Evolutionary conservation across 1,284 basidiomycete species (phyloP).

Genomic region (Cutaneotrichosporon cutaneum): DNA sequence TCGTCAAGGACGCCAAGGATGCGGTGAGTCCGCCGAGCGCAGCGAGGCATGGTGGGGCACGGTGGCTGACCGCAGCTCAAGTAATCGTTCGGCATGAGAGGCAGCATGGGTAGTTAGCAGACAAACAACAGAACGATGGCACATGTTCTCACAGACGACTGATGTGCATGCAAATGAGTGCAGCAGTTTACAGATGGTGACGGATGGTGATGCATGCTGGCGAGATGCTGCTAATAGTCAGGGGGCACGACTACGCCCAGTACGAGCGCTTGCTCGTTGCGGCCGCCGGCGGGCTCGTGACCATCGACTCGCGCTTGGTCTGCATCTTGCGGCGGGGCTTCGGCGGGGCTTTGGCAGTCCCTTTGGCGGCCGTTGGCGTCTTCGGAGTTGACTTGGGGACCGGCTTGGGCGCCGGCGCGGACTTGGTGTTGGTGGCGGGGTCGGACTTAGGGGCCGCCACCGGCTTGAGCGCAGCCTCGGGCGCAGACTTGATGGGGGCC

Average conservation of each 20-base stretch:
- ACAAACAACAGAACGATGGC: neutral
- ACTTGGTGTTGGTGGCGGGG: neutral
- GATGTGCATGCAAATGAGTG: neutral
- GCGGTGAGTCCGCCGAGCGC: neutral
- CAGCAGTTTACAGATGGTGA: neutral
- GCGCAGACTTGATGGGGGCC: neutral
- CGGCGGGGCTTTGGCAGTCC: neutral
- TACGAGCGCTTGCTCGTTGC: neutral
- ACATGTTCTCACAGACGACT: neutral
- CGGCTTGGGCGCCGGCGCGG: neutral
- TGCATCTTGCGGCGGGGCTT: conserved; percentile 6
- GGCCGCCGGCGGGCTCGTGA: neutral
- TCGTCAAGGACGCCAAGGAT: neutral
- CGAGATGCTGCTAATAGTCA: too few relatives aligned
- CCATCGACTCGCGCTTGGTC: conserved; percentile 2
- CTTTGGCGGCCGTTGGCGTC: too few relatives aligned
- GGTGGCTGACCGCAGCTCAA: neutral
- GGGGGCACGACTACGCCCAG: neutral
- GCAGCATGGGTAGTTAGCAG: neutral
- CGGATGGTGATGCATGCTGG: too few relatives aligned
- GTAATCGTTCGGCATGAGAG: neutral
- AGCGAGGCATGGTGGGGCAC: neutral
- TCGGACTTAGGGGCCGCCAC: neutral
- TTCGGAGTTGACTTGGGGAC: too few relatives aligned
- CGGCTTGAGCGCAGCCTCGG: neutral